Evolutionary conservation across 495 filamentous ascomycete genomes (phyloP).

Genomic region (Penicillium lagena): DNA sequence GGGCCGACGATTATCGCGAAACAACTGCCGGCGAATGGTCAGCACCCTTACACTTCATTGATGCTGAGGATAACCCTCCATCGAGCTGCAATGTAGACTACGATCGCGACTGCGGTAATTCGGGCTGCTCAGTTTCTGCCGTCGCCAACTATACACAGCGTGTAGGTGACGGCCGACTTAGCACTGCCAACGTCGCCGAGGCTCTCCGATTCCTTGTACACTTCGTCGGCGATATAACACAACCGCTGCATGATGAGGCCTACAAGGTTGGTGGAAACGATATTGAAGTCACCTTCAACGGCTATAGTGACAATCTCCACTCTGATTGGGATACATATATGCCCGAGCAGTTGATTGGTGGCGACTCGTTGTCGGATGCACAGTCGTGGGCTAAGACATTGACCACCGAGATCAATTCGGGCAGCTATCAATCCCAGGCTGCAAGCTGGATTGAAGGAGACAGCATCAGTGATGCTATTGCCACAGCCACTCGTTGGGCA

Average conservation of each 20-base stretch:
- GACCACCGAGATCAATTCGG: constrained; percentile 36
- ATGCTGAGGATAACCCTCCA: constrained; percentile 58
- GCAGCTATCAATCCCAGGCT: constrained; percentile 37
- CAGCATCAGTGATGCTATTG: constrained; percentile 25
- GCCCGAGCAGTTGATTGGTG: constrained; percentile 47
- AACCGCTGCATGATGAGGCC: constrained; percentile 57
- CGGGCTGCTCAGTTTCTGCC: constrained; percentile 55
- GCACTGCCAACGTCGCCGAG: constrained; percentile 7
- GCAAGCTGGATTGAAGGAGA: constrained; percentile 43
- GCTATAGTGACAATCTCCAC: constrained; percentile 53
- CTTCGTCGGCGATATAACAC: constrained; percentile 55
- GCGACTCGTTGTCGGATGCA: constrained; percentile 22
- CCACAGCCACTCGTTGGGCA: constrained; percentile 47
- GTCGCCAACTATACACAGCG: constrained; percentile 51
- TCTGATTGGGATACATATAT: constrained; percentile 60
- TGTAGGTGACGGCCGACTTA: constrained; percentile 13
- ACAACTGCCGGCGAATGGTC: constrained; percentile 49
- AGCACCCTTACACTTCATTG: constrained; percentile 53
- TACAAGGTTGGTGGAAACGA: constrained; percentile 52
- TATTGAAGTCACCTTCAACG: constrained; percentile 50
- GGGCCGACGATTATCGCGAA: constrained; percentile 54
- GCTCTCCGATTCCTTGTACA: constrained; percentile 53
- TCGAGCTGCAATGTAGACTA: constrained; percentile 49
- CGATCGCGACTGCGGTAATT: constrained; percentile 48
- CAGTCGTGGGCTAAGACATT: constrained; percentile 27